Base-by-base conservation (phyloP, 2,329 filamentous ascomycete species). In the Mariannaea sp. region DNA sequence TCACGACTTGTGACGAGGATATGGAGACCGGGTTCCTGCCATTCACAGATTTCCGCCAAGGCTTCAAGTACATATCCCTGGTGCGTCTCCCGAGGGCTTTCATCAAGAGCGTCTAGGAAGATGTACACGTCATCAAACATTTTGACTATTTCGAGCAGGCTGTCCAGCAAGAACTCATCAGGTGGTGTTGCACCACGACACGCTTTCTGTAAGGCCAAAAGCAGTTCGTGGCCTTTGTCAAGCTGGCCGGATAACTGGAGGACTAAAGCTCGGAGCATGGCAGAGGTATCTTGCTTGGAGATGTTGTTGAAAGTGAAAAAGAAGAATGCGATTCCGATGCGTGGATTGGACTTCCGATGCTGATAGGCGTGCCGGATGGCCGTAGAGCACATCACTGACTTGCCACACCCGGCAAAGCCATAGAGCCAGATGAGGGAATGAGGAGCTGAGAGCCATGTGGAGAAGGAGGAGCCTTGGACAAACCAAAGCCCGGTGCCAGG, bases 231-330 rank as follows among this genome's bases (percentile, higher is more conserved):
- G 9, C 55, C 58, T 17, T 46, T 46, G 8, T 55, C 33, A n/a
- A 61, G 53, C 52, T 71, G 69, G 3, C 46, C 32, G 5, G 66
- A 68, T 3, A 75, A 61, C 47, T 75, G 73, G 10, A 67, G 35
- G 17, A 74, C 49, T 0, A 75, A 48, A 3, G 68, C 64, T 2
- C 70, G 66, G 2, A 75, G 56, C 61, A 74, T 65, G 1, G 65
- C 57, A 0, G 59, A 69, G 0, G 57, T 19, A 22, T 67, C 55
- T 50, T 72, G 69, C 33, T 75, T 75, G 8, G 30, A 38, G 1
- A 56, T 22, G 35, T 75, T 71, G 36, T 68, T 70, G 55, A 74
- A 75, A 3, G 70, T 67, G 43, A 76, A 76, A 60, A 70, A 76
- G 58, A 76, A 76, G 54, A 70, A 74, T 1, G 65, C 69, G 10